These are phyloP conservation scores for Mucor lusitanicus DNA, from an alignment of 371 early-diverging fungal genomes.

Conservation along the genomic window DNA sequence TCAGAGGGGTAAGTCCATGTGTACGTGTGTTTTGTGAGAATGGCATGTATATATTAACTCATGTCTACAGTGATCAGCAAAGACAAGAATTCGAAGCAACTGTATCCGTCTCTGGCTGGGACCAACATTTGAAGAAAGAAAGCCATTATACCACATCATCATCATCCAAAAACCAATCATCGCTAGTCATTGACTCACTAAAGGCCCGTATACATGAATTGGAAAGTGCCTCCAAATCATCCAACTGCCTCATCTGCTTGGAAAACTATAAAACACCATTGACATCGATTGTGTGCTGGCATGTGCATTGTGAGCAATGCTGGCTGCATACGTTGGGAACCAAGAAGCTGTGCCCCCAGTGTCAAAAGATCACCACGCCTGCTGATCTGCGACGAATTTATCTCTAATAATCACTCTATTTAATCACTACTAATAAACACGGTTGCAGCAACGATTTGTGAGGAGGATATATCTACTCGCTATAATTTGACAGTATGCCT, in stretches of 20 bases:
- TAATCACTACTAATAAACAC: constrained; percentile 1
- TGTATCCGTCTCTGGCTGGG: constrained; percentile 36
- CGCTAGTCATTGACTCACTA: constrained; percentile 76
- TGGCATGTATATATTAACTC: not conserved
- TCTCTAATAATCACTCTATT: constrained; percentile 51
- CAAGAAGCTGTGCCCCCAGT: constrained; percentile 91
- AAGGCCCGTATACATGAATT: constrained; percentile 73
- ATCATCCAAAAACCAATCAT: constrained; percentile 34
- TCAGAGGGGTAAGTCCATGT: constrained; percentile 5
- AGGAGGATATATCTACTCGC: too few relatives aligned
- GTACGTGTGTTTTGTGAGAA: not conserved
- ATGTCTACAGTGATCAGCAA: not conserved
- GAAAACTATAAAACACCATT: constrained; percentile 75
- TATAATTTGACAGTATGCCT: too few relatives aligned
- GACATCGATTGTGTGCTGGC: constrained; percentile 88
- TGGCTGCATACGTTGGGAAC: constrained; percentile 87
- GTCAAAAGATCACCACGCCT: constrained; percentile 86
- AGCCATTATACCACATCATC: constrained; percentile 23
- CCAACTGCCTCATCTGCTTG: constrained; percentile 82
- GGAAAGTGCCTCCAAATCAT: constrained; percentile 53
- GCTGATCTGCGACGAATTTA: constrained; percentile 83
- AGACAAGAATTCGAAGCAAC: constrained; percentile 44
- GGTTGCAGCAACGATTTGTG: too few relatives aligned
- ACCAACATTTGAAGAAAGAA: constrained; percentile 14
- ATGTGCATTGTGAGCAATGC: constrained; percentile 89